Evolutionary conservation across 208 protist genomes (phyloP), one percentile per base, ranked within the genome.

Genomic region (Eutreptiella sp.): DNA sequence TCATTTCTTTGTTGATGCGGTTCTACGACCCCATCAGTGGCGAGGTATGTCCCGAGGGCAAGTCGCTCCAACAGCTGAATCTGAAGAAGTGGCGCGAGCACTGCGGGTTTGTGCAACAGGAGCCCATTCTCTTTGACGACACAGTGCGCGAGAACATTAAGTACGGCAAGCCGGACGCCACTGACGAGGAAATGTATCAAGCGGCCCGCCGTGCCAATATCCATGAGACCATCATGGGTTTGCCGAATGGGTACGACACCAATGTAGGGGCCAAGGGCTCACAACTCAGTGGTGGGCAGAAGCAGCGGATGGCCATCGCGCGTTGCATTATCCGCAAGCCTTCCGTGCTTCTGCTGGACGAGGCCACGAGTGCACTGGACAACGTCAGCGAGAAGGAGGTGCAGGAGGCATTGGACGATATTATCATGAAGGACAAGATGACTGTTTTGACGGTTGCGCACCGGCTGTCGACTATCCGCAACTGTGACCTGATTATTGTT

Each of bases 391-490:
- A 83, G 38, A 21, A 47, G 31, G 2, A 75, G 0, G 75, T 83
- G 21, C 66, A 76, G 46, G 68, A 58, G 16, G 77, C 73, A 2
- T 16, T 48, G 16, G 11, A 16, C 33, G 48, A 55, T 11, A 16
- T 52, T 16, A 34, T 34, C 4, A 55, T n/a, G n/a, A n/a, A n/a
- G n/a, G 66, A 69, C 0, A 60, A 90, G 24, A 58, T 89, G 14
- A 75, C 90, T 41, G 85, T 85, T 5, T 85, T 90, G 16, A 33
- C 80, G 23, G 59, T 86, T n/a, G 78, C 80, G 16, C 80, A 86
- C 36, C 65, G 78, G 29, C 63, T 86, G 2, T 71, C 57, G 14
- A 84, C 80, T 11, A 50, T 86, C 38, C 19, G 27, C 16, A 33
- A 84, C 66, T 87, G 76, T 73, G 58, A 85, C 34, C 61, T 58